A percentile compares a stretch with the other conserved stretches of the same genome.
Evolutionary conservation across 2,329 filamentous ascomycete genomes (phyloP).

Genomic region (Aureobasidium sp.): DNA sequence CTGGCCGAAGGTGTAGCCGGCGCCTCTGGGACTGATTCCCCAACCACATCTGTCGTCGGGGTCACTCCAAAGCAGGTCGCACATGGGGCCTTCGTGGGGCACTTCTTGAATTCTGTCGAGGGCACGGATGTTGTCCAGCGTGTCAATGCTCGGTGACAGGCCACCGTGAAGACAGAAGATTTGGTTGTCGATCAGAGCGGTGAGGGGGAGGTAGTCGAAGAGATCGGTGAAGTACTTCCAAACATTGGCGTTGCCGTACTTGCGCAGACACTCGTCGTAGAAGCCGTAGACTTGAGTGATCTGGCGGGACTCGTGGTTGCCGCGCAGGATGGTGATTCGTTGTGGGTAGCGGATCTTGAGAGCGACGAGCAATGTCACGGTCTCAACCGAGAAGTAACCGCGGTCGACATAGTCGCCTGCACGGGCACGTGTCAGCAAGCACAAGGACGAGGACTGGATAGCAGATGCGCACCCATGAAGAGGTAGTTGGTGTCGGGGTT

Average conservation of each 20-base stretch:
- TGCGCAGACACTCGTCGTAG: conserved; percentile 70
- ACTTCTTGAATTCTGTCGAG: conserved; percentile 70
- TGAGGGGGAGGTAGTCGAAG: conserved; percentile 69
- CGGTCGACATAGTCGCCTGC: conserved; percentile 95
- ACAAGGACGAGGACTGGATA: conserved; percentile 1
- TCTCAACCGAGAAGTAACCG: conserved; percentile 98
- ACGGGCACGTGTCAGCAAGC: conserved; percentile 20
- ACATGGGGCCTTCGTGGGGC: conserved; percentile 70
- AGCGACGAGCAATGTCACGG: conserved; percentile 88
- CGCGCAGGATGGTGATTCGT: conserved; percentile 64
- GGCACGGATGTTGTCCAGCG: conserved; percentile 66
- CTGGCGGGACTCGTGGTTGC: conserved; percentile 69
- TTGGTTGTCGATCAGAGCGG: conserved; percentile 66
- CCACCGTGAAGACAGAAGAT: conserved; percentile 68
- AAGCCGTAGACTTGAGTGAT: conserved; percentile 75
- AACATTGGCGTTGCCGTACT: conserved; percentile 70
- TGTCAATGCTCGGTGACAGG: conserved; percentile 65
- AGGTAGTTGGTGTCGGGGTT: conserved; percentile 99
- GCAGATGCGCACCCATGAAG: conserved; percentile 76
- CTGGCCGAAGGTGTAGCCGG: conserved; percentile 46
- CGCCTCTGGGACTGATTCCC: conserved; percentile 62
- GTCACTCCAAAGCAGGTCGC: conserved; percentile 70
- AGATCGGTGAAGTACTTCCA: conserved; percentile 76
- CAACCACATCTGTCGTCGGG: conserved; percentile 60
- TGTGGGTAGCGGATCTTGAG: conserved; percentile 89